Evolutionary conservation across 1,284 basidiomycete genomes (phyloP), one percentile per base, ranked within the genome.

Genomic region (Phenoliferia sp.): DNA sequence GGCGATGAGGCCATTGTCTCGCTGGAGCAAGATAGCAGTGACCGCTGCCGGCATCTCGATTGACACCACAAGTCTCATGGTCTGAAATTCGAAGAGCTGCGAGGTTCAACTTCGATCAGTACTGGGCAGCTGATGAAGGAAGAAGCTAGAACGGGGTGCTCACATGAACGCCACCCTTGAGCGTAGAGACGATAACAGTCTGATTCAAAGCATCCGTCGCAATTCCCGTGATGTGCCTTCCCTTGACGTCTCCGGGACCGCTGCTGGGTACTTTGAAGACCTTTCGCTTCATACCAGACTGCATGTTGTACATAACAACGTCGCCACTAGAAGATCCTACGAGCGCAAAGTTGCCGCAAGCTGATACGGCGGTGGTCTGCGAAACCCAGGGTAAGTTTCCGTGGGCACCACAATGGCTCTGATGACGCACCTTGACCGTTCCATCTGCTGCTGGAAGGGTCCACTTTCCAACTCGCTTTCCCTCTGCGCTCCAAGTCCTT

Each of bases 41-140:
- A 87, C 84, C 2, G 87, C 82, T 6, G 90, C 87, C 1, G 89
- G 84, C 1, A 96, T 78, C 16, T 86, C 80, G 56, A 92, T 73
- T 0, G 87, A 87, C 64, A 89, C 81, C 64, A 89, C 83, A 61
- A 92, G 80, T 71, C 86, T 85, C 15, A 90, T 86, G 0, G 88
- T 88, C 77, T 94, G 89, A 79, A 99, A 99, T 80, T 99, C 91
- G 76, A 97, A 99, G 82, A 97, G 97, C 90, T 96, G 75, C 3
- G 56, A 3, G 9, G 2, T 44, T n/a, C 5, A 3, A n/a, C 1
- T n/a, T 54, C 1, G 2, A 56, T 58, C 9, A 44, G 59, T 39
- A 5, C 0, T 28, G 4, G 22, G 39, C 22, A 12, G 22, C 22
- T 44, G 12, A 22, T 44, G 39, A 26, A 32, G 39, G 22, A 31